Base-by-base conservation (phyloP, 371 early-diverging fungal species). In the Mortierella sp. region DNA sequence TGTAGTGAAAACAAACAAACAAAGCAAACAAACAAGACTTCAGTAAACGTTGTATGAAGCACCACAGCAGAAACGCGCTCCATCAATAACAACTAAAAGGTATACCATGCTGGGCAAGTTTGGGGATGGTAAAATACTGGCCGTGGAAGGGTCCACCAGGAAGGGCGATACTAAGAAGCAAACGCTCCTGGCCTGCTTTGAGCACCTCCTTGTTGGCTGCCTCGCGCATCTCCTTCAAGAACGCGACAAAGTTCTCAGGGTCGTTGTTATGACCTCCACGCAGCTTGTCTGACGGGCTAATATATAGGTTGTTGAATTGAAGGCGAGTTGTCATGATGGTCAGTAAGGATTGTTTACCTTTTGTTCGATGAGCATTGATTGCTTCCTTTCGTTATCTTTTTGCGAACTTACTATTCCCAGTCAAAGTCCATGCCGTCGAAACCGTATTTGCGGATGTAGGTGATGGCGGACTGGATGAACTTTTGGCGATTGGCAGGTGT, bases 371-470 rank as follows among this genome's bases (percentile, higher is more conserved):
- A 21, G 7, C 7, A 14, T 54, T 19, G 21, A 21, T 9, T 14
- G 54, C 21, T n/a, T n/a, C n/a, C 55, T 10, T 55, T 26, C 2
- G 5, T 42, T 65, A 47, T 14, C 34, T n/a, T 4, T 5, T 31
- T 26, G 60, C 10, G 8, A 16, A 79, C 85, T 63, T 82, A 86
- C 86, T 86, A 86, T 45, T 82, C 82, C 82, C 82, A 85, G 47
- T 85, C 86, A 78, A 85, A 85, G 72, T 85, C 86, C 24, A 85
- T 45, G 42, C 86, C 86, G 58, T 86, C 86, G 72, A 86, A 77
- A 26, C 47, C 50, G 31, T 86, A 68, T 55, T 80, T 48, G 60
- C 82, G 82, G 3, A 82, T 70, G 26, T 60, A 86, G 24, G 77
- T 26, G 4, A 86, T 74, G 55, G 78, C 78, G 4, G 86, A 86